Percentiles rank a stretch among this genome's conserved stretches.
Conservation (phyloP, 2,329 filamentous ascomycete genomes). For the Colletotrichum abscissum region DNA sequence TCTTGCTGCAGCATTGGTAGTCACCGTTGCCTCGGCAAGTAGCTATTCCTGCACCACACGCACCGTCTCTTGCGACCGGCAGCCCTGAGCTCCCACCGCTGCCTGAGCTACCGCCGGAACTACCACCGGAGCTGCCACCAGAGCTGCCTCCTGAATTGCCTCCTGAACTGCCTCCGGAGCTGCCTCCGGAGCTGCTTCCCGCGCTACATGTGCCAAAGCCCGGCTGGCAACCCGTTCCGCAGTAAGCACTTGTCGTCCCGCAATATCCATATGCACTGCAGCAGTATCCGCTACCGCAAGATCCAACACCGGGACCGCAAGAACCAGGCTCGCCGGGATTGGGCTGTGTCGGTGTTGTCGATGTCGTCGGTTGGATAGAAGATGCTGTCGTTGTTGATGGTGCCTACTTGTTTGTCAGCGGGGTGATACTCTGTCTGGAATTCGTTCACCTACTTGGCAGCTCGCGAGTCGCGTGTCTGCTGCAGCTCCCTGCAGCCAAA, state of each 20-base stretch:
- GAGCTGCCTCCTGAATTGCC: neutral
- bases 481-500: constrained; percentile 22
- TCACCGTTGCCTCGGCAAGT: constrained; percentile 33
- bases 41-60: constrained; percentile 25
- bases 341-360: neutral
- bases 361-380: neutral
- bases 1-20: constrained; percentile 37
- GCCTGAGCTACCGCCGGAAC: neutral
- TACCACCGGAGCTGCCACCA: constrained; percentile 1
- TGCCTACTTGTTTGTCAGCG: neutral
- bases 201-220: constrained; percentile 34
- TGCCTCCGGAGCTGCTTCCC: constrained; percentile 1
- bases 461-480: neutral
- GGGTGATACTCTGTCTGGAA: neutral
- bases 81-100: constrained; percentile 5
- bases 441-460: constrained; percentile 17
- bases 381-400: neutral
- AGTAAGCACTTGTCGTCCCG: constrained; percentile 32
- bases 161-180: neutral
- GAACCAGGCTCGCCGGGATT: constrained; percentile 9
- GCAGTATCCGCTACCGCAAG: constrained; percentile 30
- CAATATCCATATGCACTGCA: constrained; percentile 38
- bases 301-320: constrained; percentile 20
- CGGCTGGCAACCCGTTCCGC: constrained; percentile 32
- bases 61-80: constrained; percentile 30